Percentiles rank a stretch among this genome's conserved stretches.
Conservation (phyloP, 176 grass and related monocot genomes). For the Eleusine indica region DNA sequence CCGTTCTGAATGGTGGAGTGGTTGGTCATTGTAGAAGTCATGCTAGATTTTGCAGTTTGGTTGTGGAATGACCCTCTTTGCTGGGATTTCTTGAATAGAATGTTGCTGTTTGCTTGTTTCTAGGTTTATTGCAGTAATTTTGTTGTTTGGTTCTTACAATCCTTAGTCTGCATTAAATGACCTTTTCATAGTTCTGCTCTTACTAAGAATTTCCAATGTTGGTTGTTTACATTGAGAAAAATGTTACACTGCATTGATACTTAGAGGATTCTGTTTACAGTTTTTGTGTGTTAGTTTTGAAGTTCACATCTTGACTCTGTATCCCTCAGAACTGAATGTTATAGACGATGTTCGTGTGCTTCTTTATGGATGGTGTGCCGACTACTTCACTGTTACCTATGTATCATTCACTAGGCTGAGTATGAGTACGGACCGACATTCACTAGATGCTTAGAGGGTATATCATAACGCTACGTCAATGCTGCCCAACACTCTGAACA, state of each 20-base stretch:
- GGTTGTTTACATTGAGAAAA: not conserved
- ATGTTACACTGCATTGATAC: not conserved
- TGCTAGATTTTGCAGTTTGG: not conserved
- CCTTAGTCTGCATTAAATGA: too few relatives aligned
- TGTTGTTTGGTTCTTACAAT: not conserved
- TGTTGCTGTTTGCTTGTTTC: not conserved
- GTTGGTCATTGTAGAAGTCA: not conserved
- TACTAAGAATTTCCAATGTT: not conserved
- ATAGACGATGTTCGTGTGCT: too few relatives aligned
- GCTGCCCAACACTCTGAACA: too few relatives aligned
- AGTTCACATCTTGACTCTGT: not conserved
- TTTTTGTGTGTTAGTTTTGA: not conserved
- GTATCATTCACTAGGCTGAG: too few relatives aligned
- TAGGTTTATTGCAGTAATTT: not conserved
- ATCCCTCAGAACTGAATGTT: not conserved
- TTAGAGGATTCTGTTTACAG: not conserved
- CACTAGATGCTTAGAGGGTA: too few relatives aligned
- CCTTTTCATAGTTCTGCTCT: not conserved
- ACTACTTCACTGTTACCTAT: too few relatives aligned
- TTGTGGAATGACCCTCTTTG: not conserved
- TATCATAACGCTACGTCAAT: too few relatives aligned
- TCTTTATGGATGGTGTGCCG: too few relatives aligned
- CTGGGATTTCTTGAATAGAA: too few relatives aligned
- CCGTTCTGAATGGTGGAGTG: not conserved
- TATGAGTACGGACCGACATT: too few relatives aligned